A percentile compares a stretch with the other conserved stretches of the same genome.
Conservation (phyloP, 1,284 basidiomycete genomes). For the Schizophyllum commune region DNA sequence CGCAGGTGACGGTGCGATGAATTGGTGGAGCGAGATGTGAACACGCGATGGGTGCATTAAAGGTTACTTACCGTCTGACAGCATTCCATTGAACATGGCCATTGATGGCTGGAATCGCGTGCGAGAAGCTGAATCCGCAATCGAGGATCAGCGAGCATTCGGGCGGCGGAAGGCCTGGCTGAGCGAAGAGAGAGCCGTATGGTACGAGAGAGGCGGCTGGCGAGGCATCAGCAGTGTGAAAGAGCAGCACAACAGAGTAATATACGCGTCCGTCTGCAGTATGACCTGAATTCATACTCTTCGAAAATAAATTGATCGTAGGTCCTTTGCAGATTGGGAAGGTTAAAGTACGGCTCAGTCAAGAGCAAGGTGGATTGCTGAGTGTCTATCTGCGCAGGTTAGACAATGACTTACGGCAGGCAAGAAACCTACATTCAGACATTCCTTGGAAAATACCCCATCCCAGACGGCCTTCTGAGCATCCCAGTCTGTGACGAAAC, state of each 20-base stretch:
- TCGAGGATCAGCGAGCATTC: conserved; percentile 84
- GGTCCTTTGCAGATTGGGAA: conserved; percentile 84
- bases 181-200: conserved; percentile 56
- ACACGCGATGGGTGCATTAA: conserved; percentile 8
- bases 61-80: conserved; percentile 60
- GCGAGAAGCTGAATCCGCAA: conserved; percentile 89
- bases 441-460: conserved; percentile 65
- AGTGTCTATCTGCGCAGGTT: conserved; percentile 56
- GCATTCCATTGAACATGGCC: conserved; percentile 72
- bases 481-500: conserved; percentile 88
- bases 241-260: conserved; percentile 12
- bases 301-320: conserved; percentile 95
- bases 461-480: conserved; percentile 90
- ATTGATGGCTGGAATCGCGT: conserved; percentile 79
- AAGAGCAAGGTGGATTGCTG: conserved; percentile 69
- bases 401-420: too few relatives aligned
- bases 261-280: conserved; percentile 76
- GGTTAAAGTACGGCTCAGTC: conserved; percentile 91
- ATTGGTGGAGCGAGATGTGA: background rate
- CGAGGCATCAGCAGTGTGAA: background rate
- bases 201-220: conserved; percentile 75
- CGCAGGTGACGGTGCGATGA: background rate
- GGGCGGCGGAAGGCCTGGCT: conserved; percentile 40
- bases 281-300: conserved; percentile 88
- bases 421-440: conserved; percentile 61